Conservation (phyloP, 192 early-diverging fungal genomes). For the Pecoramyces ruminantium region DNA sequence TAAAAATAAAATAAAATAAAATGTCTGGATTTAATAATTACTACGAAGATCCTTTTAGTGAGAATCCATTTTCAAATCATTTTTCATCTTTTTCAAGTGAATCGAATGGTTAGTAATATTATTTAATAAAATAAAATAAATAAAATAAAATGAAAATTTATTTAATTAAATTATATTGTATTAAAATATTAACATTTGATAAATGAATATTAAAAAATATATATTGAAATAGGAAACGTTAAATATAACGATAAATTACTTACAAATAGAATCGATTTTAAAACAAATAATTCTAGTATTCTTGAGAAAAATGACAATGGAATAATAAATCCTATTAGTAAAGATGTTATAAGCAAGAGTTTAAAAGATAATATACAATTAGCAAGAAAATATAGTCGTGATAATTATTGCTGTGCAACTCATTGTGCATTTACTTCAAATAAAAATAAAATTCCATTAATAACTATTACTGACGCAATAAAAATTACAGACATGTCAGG, state of each 20-base stretch:
- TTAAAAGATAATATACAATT: neutral
- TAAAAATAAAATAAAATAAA: too few species aligned
- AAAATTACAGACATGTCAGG: slow-evolving; percentile 4
- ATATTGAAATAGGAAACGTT: too few species aligned
- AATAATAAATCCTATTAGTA: neutral
- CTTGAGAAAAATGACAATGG: neutral
- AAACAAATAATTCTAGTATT: neutral
- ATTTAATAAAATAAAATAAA: too few species aligned
- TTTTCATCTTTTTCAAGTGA: neutral
- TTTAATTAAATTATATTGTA: too few species aligned
- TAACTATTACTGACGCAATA: neutral
- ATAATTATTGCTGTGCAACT: neutral
- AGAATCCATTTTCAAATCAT: neutral
- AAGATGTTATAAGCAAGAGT: neutral
- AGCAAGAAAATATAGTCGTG: neutral
- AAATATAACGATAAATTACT: neutral
- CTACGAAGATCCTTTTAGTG: neutral
- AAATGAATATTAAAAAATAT: too few species aligned
- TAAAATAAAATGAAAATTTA: too few species aligned
- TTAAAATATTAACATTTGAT: too few species aligned
- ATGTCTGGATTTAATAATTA: neutral
- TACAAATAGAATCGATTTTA: neutral
- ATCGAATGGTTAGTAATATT: neutral
- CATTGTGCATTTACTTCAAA: neutral
- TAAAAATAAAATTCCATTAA: neutral